Conservation (phyloP, 169 alveolate genomes). For the Eimeria brunetti region DNA sequence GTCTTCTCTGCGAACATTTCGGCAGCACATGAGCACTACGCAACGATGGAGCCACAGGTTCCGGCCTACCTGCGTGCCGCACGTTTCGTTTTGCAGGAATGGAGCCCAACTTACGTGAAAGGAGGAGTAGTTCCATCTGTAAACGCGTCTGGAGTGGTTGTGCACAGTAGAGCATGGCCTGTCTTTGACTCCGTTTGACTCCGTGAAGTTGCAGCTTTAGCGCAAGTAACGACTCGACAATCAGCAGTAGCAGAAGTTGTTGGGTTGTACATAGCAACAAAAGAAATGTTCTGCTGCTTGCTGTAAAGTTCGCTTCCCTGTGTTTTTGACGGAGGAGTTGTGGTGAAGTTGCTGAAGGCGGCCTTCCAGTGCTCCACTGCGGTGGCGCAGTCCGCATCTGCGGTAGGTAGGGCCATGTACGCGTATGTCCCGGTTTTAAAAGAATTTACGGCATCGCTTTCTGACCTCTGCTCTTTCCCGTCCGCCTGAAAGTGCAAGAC, state of each 20-base stretch:
- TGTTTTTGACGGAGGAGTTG: background rate
- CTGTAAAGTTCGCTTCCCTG: background rate
- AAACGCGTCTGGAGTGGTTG: background rate
- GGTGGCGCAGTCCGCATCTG: background rate
- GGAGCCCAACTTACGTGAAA: background rate
- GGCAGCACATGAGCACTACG: background rate
- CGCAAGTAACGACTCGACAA: background rate
- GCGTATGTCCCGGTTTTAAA: background rate
- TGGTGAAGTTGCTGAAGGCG: background rate
- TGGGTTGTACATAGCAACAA: background rate
- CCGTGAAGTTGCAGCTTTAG: too few relatives aligned
- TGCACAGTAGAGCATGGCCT: background rate
- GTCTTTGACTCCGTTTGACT: background rate
- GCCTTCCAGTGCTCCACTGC: background rate
- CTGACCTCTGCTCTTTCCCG: background rate
- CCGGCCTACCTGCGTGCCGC: background rate
- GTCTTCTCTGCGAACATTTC: background rate
- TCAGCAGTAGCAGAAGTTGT: background rate
- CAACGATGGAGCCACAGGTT: background rate
- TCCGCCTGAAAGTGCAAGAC: background rate
- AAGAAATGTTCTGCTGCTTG: background rate
- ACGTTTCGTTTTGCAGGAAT: background rate
- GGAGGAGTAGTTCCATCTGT: background rate
- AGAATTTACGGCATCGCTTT: background rate
- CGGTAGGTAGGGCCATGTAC: background rate